Base-by-base conservation (phyloP, 768 basidiomycete species). In the Russula sp. region DNA sequence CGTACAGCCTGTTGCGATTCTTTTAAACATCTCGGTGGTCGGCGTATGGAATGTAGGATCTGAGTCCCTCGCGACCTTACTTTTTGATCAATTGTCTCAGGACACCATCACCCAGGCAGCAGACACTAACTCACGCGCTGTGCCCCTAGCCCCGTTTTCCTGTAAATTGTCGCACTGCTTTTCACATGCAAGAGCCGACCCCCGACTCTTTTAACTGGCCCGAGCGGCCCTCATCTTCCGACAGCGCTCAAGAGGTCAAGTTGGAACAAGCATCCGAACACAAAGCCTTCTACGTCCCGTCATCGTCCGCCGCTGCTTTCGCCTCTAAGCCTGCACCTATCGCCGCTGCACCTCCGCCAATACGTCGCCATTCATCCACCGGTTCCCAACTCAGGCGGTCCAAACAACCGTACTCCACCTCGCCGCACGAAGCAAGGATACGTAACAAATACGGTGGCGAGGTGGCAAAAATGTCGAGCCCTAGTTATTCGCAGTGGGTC, bases 201-300 rank as follows among this genome's bases (percentile, higher is more conserved):
- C 40, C 58, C 20, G 45, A 67, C 52, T 59, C 63, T 60, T 77
- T 76, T 73, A 74, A 75, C 71, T 75, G 75, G 75, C 67, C 63
- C 27, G 56, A 57, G 35, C 65, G 66, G 53, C 57, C 65, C 55
- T 66, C 59, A 42, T 66, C 62, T 37, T 63, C 70, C 70, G 66
- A 69, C 68, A 67, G 71, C 34, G 40, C 56, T 58, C 64, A 40
- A 57, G 64, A 64, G 2, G 57, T 49, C 32, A 62, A 59, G 48
- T 48, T 62, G 22, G 67, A 59, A 55, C 63, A 55, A 40, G 45
- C 55, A 52, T 39, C 55, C 16, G 59, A 56, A n/a, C 22, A 53
- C 11, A 59, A 60, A 45, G 53, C 70, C 73, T 78, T 82, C 79
- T 81, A 84, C 80, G 74, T 77, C 68, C 80, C 82, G 71, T 66